phyloP scores from a whole-genome alignment of 73 alveolate species.

The Urostyla sp. region DNA sequence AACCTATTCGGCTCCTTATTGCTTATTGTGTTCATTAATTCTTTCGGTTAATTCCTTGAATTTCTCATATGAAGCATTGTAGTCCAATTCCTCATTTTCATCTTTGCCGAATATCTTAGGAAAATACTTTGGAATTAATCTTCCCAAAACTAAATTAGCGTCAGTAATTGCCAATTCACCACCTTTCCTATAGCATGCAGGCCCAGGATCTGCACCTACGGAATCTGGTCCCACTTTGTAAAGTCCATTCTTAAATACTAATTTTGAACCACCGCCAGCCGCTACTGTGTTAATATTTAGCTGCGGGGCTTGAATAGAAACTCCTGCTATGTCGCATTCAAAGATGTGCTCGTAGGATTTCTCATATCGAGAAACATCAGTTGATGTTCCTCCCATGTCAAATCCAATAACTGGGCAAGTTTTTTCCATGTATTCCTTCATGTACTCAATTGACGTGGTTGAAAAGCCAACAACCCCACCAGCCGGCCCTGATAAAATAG shows the following conservation, averaged over 20 bases:
- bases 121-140: conserved; percentile 82
- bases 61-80: conserved; percentile 48
- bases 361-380: conserved; percentile 86
- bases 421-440: conserved; percentile 11
- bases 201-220: conserved; percentile 95
- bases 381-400: conserved; percentile 98
- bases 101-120: conserved; percentile 88
- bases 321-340: conserved; percentile 86
- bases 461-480: conserved; percentile 94
- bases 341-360: conserved; percentile 65
- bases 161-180: conserved; percentile 87
- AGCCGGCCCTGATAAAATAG: conserved; percentile 93
- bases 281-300: conserved; percentile 93
- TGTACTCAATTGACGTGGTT: conserved; percentile 29
- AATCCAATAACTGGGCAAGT: conserved; percentile 82
- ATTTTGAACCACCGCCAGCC: conserved; percentile 95
- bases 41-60: conserved; percentile 62
- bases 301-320: conserved; percentile 84
- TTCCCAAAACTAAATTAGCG: conserved; percentile 85
- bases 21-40: neutral
- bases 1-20: neutral
- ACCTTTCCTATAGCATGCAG: conserved; percentile 87
- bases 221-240: conserved; percentile 93
- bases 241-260: conserved; percentile 80
- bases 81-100: conserved; percentile 77